Base-by-base conservation (phyloP, 2,329 filamentous ascomycete genomes). In the Aspergillus viridinutans region DNA sequence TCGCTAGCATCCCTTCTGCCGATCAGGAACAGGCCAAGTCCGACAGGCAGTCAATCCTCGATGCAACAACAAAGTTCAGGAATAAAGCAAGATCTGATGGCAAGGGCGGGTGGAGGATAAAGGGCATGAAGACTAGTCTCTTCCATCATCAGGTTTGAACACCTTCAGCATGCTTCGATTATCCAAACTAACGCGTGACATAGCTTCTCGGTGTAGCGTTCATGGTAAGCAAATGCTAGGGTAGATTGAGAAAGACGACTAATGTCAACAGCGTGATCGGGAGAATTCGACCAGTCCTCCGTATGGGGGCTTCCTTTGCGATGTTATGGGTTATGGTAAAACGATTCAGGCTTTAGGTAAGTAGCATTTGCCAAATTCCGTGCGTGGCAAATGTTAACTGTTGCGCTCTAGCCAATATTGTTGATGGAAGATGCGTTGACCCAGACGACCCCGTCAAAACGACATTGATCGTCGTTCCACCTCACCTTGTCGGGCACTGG, bases 291-390 rank as follows among this genome's bases (percentile, higher is more conserved):
- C 53, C 56, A 59, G 55, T 40, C 53, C 25, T 40, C 71, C 74
- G 1, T 58, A 52, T 17, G 75, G 75, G 5, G 75, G 75, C 0
- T 63, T 78, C 20, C 64, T 75, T 1, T 74, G 71, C 29, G 75
- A 78, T 52, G 67, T 70, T 9, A 77, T 77, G 75, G 75, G 75
- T 0, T 70, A 76, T 28, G 75, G 75, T 1, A 77, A 77, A 58
- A 75, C 73, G 0, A 66, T 75, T 2, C 69, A 72, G 53, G 66
- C 69, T 42, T 65, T 76, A 43, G 67, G 69, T 72, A 64, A 40
- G 35, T 54, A 28, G 32, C n/a, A 21, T 3, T 20, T 48, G 23
- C 6, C 43, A 23, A 40, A 14, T 9, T 4, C 12, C 17, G 0
- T 32, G 8, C 9, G 4, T 10, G 28, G 17, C 8, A 2, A 40